These are phyloP conservation scores for Linaria vulgaris DNA, from an alignment of 257 asterid species.

Conservation along the genomic window DNA sequence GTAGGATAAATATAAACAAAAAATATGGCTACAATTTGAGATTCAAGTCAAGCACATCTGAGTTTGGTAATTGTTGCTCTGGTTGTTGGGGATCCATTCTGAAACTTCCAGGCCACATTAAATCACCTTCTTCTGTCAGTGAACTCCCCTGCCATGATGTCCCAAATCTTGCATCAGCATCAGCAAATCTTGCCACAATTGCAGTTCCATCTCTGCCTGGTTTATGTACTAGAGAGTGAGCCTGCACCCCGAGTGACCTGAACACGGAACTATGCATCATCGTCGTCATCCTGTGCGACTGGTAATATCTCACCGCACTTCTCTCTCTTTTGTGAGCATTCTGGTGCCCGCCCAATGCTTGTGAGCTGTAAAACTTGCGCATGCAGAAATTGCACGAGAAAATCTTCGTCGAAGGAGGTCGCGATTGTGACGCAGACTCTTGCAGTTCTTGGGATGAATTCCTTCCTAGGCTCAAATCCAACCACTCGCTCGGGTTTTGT, in stretches of 20 bases:
- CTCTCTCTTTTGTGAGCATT: slow-evolving; percentile 97
- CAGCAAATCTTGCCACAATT: background rate
- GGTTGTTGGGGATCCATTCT: slow-evolving; percentile 31
- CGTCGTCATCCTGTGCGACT: slow-evolving; percentile 62
- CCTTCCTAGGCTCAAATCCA: slow-evolving; percentile 64
- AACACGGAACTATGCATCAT: slow-evolving; percentile 48
- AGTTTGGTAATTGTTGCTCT: slow-evolving; percentile 30
- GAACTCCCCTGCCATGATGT: background rate
- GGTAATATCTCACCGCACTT: slow-evolving; percentile 67
- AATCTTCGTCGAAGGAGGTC: slow-evolving; percentile 49
- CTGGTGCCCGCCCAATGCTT: slow-evolving; percentile 97
- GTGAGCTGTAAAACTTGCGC: slow-evolving; percentile 90
- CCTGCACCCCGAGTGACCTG: slow-evolving; percentile 79
- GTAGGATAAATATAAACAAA: background rate
- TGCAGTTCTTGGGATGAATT: slow-evolving; percentile 36
- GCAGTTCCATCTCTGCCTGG: slow-evolving; percentile 31
- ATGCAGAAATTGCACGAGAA: slow-evolving; percentile 94
- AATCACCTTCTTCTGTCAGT: background rate
- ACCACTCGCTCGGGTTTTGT: slow-evolving; percentile 53
- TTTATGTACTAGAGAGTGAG: slow-evolving; percentile 69
- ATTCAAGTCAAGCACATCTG: slow-evolving; percentile 45
- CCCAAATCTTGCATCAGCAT: background rate
- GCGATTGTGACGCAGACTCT: slow-evolving; percentile 45
- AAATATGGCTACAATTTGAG: slow-evolving; percentile 41
- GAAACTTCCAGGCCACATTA: slow-evolving; percentile 50